Conservation (phyloP, 2,329 filamentous ascomycete species). For the Neopestalotiopsis rosae region DNA sequence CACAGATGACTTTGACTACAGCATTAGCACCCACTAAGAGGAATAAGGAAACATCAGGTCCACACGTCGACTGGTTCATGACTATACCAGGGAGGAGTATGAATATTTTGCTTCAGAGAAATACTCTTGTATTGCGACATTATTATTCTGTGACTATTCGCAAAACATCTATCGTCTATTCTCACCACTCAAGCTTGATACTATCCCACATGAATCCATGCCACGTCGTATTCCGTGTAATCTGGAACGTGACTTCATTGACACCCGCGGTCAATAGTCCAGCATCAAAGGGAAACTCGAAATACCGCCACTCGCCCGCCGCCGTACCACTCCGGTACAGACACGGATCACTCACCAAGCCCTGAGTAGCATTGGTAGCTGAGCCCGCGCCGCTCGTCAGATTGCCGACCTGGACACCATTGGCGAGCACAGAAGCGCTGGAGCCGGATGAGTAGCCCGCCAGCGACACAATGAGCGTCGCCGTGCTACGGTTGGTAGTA, state of each 20-base stretch:
- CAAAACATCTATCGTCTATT: too few relatives aligned
- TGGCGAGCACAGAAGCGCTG: constrained; percentile 45
- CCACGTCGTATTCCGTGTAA: constrained; percentile 33
- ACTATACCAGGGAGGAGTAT: too few relatives aligned
- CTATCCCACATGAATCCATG: constrained; percentile 36
- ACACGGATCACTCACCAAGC: constrained; percentile 47
- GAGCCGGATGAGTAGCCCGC: constrained; percentile 50
- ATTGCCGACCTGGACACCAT: constrained; percentile 44
- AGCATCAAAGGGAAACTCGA: constrained; percentile 41
- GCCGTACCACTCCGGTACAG: constrained; percentile 52
- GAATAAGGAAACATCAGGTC: too few relatives aligned
- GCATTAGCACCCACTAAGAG: too few relatives aligned
- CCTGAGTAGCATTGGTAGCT: neutral
- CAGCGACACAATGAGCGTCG: constrained; percentile 47
- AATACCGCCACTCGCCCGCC: constrained; percentile 52
- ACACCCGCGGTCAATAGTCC: constrained; percentile 25
- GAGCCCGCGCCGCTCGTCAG: constrained; percentile 38
- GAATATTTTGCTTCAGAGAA: too few relatives aligned
- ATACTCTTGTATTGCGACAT: too few relatives aligned
- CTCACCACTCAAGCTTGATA: constrained; percentile 33
- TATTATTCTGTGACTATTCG: too few relatives aligned
- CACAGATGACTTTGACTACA: too few relatives aligned
- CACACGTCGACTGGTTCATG: too few relatives aligned
- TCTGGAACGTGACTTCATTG: constrained; percentile 32
- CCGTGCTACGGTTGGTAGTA: constrained; percentile 25